These are phyloP conservation scores for Candida mesenterica DNA, from an alignment of 1,139 yeast genomes.

Conservation along the genomic window DNA sequence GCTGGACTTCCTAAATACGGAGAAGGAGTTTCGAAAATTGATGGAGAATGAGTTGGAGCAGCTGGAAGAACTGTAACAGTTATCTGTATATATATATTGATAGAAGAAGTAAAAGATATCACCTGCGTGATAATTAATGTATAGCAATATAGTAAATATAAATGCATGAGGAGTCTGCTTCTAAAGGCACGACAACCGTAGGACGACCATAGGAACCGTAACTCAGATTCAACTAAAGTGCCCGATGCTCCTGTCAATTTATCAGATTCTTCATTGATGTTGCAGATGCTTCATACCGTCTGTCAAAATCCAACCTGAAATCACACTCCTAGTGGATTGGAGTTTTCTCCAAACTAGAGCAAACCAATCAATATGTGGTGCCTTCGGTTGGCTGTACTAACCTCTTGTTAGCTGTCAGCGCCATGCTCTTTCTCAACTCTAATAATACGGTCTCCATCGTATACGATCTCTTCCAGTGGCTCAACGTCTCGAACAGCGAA, in stretches of 20 bases:
- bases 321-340: too few species aligned
- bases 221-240: too few species aligned
- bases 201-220: too few species aligned
- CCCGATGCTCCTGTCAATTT: too few species aligned
- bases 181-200: too few species aligned
- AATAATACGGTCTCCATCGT: slow-evolving; percentile 90
- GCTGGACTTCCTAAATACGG: slow-evolving; percentile 38
- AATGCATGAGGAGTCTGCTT: too few species aligned
- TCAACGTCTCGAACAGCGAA: slow-evolving; percentile 64
- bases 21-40: slow-evolving; percentile 34
- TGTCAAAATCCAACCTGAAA: too few species aligned
- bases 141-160: not conserved
- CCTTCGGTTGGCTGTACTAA: slow-evolving; percentile 93
- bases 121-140: not conserved
- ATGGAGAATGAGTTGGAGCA: slow-evolving; percentile 19
- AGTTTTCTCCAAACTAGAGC: too few species aligned
- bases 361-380: slow-evolving; percentile 34
- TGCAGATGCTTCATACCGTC: too few species aligned
- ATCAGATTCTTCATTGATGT: too few species aligned
- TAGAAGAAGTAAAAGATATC: not conserved
- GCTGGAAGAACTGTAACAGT: not conserved
- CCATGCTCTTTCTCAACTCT: slow-evolving; percentile 85
- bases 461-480: slow-evolving; percentile 82
- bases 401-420: slow-evolving; percentile 76
- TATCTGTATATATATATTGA: not conserved